Conservation (phyloP, 371 early-diverging fungal genomes). For the Syncephalastrum racemosum region DNA sequence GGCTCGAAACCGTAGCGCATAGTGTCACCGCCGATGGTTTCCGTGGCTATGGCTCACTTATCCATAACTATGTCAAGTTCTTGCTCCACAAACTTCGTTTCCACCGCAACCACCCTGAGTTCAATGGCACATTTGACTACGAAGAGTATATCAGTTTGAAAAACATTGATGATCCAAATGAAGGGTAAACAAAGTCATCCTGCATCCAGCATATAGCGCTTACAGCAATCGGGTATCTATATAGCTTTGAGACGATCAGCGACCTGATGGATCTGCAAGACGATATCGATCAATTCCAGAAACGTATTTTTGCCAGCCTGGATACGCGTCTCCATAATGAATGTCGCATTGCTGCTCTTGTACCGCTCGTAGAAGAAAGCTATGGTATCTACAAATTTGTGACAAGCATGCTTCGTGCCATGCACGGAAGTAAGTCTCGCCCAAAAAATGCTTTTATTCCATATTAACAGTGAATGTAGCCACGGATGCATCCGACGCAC, state of each 20-base stretch:
- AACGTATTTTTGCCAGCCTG: constrained; percentile 82
- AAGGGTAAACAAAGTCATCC: constrained; percentile 70
- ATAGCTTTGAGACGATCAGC: constrained; percentile 88
- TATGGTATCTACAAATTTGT: constrained; percentile 94
- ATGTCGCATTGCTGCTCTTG: constrained; percentile 91
- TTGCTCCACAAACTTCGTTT: constrained; percentile 88
- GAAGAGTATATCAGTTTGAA: constrained; percentile 92
- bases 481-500: constrained; percentile 77
- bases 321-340: constrained; percentile 87
- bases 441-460: background rate
- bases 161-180: constrained; percentile 94
- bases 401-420: constrained; percentile 92
- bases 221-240: background rate
- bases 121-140: constrained; percentile 93
- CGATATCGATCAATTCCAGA: constrained; percentile 88
- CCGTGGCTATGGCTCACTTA: constrained; percentile 83
- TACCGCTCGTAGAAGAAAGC: constrained; percentile 95
- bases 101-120: constrained; percentile 91
- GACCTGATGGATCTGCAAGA: constrained; percentile 91
- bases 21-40: constrained; percentile 59
- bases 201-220: background rate
- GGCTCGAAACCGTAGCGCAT: constrained; percentile 66
- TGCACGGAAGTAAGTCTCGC: constrained; percentile 82
- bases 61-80: constrained; percentile 88
- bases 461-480: constrained; percentile 19